Conservation (phyloP, 768 basidiomycete species). For the Albatrellus ellisii region DNA sequence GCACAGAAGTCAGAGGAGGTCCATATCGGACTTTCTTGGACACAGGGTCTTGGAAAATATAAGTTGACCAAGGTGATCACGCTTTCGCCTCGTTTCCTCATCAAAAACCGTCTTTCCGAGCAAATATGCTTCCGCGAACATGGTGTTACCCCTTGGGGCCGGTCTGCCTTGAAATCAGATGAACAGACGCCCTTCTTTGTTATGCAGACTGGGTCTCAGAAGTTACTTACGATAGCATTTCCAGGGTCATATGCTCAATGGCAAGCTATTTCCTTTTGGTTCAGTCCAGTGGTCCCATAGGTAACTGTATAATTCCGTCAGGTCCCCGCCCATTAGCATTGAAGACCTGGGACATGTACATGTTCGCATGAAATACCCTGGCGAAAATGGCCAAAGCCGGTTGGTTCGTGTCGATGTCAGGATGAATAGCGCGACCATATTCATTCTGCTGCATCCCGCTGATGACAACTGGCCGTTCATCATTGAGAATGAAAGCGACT, state of each 20-base stretch:
- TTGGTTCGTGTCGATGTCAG: conserved; percentile 68
- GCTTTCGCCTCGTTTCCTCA: conserved; percentile 77
- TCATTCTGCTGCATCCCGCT: conserved; percentile 58
- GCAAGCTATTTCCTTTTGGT: conserved; percentile 20
- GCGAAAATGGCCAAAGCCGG: conserved; percentile 26
- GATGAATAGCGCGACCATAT: conserved; percentile 81
- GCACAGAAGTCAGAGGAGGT: conserved; percentile 51
- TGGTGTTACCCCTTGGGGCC: conserved; percentile 52
- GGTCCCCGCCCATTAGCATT: conserved; percentile 89
- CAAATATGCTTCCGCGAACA: conserved; percentile 78
- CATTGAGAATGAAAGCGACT: conserved; percentile 82
- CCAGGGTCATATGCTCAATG: conserved; percentile 79
- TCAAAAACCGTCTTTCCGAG: conserved; percentile 67
- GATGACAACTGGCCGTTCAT: conserved; percentile 77
- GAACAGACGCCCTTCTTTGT: conserved; percentile 57
- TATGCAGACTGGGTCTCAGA: conserved; percentile 52
- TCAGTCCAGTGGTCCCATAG: too few relatives aligned
- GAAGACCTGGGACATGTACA: conserved; percentile 82
- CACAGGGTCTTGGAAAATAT: conserved; percentile 93
- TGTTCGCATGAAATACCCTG: conserved; percentile 46
- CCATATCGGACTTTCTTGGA: conserved; percentile 83
- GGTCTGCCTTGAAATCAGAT: conserved; percentile 48
- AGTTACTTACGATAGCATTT: conserved; percentile 73
- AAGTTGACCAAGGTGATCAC: conserved; percentile 92
- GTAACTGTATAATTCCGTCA: too few relatives aligned